Evolutionary conservation across 1,284 basidiomycete genomes (phyloP).

Genomic region (Gymnopus androsaceus): DNA sequence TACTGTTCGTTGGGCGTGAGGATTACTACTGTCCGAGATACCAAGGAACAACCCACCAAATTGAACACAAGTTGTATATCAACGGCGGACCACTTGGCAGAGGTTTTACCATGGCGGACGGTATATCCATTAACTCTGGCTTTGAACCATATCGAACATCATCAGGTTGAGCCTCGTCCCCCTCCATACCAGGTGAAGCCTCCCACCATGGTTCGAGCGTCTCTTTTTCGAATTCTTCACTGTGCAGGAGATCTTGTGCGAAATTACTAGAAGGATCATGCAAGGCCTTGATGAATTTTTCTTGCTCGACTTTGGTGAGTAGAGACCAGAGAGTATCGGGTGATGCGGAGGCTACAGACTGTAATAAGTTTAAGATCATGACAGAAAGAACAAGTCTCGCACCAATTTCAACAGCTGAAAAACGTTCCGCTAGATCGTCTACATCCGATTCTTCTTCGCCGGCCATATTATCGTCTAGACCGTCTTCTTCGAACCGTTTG

Average conservation of each 20-base stretch:
- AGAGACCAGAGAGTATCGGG: conserved; percentile 65
- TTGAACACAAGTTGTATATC: conserved; percentile 63
- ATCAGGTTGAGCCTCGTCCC: conserved; percentile 10
- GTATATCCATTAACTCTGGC: conserved; percentile 53
- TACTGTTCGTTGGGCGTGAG: conserved; percentile 36
- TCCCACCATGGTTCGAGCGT: conserved; percentile 69
- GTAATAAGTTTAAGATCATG: background rate
- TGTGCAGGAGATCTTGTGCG: conserved; percentile 59
- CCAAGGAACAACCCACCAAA: conserved; percentile 52
- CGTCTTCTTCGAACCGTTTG: conserved; percentile 69
- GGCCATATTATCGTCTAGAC: conserved; percentile 34
- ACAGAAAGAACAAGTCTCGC: conserved; percentile 19
- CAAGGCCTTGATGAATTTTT: conserved; percentile 59
- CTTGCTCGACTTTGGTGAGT: conserved; percentile 58
- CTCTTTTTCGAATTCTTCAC: conserved; percentile 51
- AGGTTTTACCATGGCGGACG: conserved; percentile 45
- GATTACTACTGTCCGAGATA: background rate
- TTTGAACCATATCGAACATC: conserved; percentile 33
- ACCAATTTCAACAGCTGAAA: conserved; percentile 68
- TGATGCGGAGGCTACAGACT: conserved; percentile 48
- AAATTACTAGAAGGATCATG: conserved; percentile 59
- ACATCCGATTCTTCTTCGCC: conserved; percentile 39
- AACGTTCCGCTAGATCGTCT: conserved; percentile 51
- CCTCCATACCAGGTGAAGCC: conserved; percentile 22
- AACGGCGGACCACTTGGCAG: conserved; percentile 45